Conservation (phyloP, 805 yeast genomes). For the Metschnikowia gelsemii region DNA sequence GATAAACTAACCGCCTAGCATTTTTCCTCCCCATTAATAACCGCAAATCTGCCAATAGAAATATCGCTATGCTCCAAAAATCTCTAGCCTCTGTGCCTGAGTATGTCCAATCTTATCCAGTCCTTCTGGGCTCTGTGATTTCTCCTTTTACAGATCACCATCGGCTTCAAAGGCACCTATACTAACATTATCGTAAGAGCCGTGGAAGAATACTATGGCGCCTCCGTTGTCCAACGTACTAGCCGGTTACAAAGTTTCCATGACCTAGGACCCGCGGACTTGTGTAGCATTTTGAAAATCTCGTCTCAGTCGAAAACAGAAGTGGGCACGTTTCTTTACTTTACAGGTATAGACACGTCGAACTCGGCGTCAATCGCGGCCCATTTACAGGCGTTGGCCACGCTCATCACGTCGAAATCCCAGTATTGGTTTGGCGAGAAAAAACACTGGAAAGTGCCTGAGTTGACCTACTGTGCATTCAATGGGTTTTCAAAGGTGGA, state of each 20-base stretch:
- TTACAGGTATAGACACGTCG: slow-evolving; percentile 73
- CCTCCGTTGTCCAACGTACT: slow-evolving; percentile 64
- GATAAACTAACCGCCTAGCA: too few species aligned
- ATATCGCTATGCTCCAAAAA: slow-evolving; percentile 32
- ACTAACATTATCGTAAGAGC: slow-evolving; percentile 31
- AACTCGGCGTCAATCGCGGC: slow-evolving; percentile 79
- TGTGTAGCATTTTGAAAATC: slow-evolving; percentile 50
- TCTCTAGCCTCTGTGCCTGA: slow-evolving; percentile 41
- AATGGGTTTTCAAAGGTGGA: slow-evolving; percentile 62
- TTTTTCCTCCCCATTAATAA: too few species aligned
- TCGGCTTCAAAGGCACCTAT: neutral
- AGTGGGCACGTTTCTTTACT: slow-evolving; percentile 71
- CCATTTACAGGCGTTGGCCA: slow-evolving; percentile 64
- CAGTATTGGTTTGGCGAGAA: slow-evolving; percentile 82
- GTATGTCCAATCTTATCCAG: slow-evolving; percentile 21
- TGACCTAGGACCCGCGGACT: slow-evolving; percentile 74
- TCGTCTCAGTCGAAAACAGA: slow-evolving; percentile 45
- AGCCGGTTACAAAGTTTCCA: slow-evolving; percentile 54
- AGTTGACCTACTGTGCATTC: slow-evolving; percentile 66
- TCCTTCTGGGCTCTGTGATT: too few species aligned
- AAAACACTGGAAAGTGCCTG: slow-evolving; percentile 67
- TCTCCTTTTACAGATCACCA: neutral
- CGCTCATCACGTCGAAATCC: slow-evolving; percentile 52
- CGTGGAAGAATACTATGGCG: slow-evolving; percentile 55
- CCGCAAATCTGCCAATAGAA: too few species aligned